Conservation (phyloP, 768 basidiomycete species). For the Crucibulum laeve region DNA sequence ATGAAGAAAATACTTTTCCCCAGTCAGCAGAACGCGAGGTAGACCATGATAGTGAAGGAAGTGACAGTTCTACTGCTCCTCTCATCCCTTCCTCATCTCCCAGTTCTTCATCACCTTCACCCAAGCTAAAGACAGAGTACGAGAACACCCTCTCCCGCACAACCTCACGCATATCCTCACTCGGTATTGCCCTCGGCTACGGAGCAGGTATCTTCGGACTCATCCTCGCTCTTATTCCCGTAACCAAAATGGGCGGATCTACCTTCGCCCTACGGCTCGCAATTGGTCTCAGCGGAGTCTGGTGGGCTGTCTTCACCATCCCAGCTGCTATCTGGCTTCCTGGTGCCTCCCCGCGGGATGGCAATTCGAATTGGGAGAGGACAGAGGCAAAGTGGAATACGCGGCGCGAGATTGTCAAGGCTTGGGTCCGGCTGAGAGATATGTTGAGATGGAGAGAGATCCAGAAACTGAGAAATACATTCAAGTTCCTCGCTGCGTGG, state of each 20-base stretch:
- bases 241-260: slow-evolving; percentile 66
- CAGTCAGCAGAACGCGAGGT: slow-evolving; percentile 10
- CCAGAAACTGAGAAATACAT: slow-evolving; percentile 73
- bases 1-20: slow-evolving; percentile 11
- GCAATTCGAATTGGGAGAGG: too few species aligned
- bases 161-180: slow-evolving; percentile 79
- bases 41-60: slow-evolving; percentile 15
- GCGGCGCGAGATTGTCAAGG: slow-evolving; percentile 48
- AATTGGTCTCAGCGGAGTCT: slow-evolving; percentile 78
- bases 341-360: too few species aligned
- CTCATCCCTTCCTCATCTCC: slow-evolving; percentile 24
- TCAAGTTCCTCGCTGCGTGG: slow-evolving; percentile 90
- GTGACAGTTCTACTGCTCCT: slow-evolving; percentile 31
- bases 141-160: slow-evolving; percentile 59
- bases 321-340: slow-evolving; percentile 79
- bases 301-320: slow-evolving; percentile 84
- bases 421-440: slow-evolving; percentile 72
- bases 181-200: slow-evolving; percentile 86
- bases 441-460: slow-evolving; percentile 78
- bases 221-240: slow-evolving; percentile 72
- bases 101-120: not conserved
- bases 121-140: slow-evolving; percentile 36
- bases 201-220: slow-evolving; percentile 76
- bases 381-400: not conserved
- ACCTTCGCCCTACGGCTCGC: slow-evolving; percentile 79